Percentiles rank a stretch among this genome's conserved stretches.
Conservation (phyloP, 2,329 filamentous ascomycete genomes). For the Aureobasidium sp. region DNA sequence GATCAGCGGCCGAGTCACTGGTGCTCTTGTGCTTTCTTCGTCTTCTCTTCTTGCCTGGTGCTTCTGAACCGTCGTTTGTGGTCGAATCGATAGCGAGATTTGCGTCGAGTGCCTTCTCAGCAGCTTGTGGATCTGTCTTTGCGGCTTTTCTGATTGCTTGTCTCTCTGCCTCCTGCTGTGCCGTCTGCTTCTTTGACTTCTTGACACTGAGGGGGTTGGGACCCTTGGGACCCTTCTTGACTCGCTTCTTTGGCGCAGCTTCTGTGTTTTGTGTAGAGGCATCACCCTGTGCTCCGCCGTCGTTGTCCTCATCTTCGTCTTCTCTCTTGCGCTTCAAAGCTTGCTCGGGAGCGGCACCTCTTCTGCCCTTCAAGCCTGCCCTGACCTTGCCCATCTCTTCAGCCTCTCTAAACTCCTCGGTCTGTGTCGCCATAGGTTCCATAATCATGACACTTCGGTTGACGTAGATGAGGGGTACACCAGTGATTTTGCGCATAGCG, state of each 20-base stretch:
- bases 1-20: constrained; percentile 11
- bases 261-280: constrained; percentile 29
- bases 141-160: constrained; percentile 16
- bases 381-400: constrained; percentile 71
- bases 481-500: constrained; percentile 56
- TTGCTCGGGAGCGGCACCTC: constrained; percentile 16
- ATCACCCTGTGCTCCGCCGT: constrained; percentile 33
- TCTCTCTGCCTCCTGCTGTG: constrained; percentile 12
- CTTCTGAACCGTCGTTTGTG: constrained; percentile 13
- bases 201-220: constrained; percentile 65
- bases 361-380: constrained; percentile 47
- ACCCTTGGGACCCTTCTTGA: constrained; percentile 53
- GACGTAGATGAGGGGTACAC: constrained; percentile 71
- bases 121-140: constrained; percentile 22
- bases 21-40: constrained; percentile 20
- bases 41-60: constrained; percentile 19
- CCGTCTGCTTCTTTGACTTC: constrained; percentile 51
- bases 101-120: constrained; percentile 16
- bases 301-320: constrained; percentile 18
- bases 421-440: constrained; percentile 66
- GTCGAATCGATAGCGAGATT: neutral
- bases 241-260: constrained; percentile 43
- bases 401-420: constrained; percentile 52
- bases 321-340: constrained; percentile 24
- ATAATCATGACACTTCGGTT: constrained; percentile 70